phyloP scores from a whole-genome alignment of 495 filamentous ascomycete species.

The Trichoderma orchidacearum region DNA sequence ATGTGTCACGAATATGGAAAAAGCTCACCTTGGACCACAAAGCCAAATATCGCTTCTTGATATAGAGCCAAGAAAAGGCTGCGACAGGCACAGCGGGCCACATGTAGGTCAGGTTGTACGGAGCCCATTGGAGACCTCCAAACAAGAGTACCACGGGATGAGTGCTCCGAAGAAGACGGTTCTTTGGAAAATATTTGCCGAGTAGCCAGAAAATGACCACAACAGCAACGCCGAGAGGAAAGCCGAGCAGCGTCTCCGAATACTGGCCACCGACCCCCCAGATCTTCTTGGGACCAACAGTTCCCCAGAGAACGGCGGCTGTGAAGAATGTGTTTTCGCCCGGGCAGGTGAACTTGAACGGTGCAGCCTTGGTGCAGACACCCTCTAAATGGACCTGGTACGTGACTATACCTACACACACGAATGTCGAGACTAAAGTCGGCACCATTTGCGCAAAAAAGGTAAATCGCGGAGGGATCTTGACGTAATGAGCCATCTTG shows the following conservation, averaged over 20 bases:
- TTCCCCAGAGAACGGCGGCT: constrained; percentile 29
- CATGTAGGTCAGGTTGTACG: constrained; percentile 22
- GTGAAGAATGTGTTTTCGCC: constrained; percentile 30
- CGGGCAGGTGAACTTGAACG: constrained; percentile 25
- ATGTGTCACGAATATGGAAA: too few species aligned
- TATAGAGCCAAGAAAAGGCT: constrained; percentile 21
- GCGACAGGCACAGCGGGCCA: constrained; percentile 26
- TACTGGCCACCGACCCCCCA: constrained; percentile 25
- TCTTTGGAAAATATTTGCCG: constrained; percentile 15
- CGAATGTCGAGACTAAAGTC: constrained; percentile 23
- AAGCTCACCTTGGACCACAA: constrained; percentile 29
- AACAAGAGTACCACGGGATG: constrained; percentile 26
- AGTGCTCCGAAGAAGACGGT: constrained; percentile 18
- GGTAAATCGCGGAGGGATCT: constrained; percentile 26
- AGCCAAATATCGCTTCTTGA: constrained; percentile 19
- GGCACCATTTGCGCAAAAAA: constrained; percentile 30
- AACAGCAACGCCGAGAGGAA: constrained; percentile 21
- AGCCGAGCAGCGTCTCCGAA: constrained; percentile 18
- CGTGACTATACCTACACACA: constrained; percentile 24
- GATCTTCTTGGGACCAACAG: constrained; percentile 28
- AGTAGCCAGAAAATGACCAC: constrained; percentile 17
- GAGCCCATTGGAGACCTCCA: constrained; percentile 20
- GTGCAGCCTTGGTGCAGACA: constrained; percentile 24
- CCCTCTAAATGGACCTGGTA: constrained; percentile 24
- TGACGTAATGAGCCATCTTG: constrained; percentile 30